phyloP scores from a whole-genome alignment of 495 filamentous ascomycete genomes.

The Ramalina peruviana region DNA sequence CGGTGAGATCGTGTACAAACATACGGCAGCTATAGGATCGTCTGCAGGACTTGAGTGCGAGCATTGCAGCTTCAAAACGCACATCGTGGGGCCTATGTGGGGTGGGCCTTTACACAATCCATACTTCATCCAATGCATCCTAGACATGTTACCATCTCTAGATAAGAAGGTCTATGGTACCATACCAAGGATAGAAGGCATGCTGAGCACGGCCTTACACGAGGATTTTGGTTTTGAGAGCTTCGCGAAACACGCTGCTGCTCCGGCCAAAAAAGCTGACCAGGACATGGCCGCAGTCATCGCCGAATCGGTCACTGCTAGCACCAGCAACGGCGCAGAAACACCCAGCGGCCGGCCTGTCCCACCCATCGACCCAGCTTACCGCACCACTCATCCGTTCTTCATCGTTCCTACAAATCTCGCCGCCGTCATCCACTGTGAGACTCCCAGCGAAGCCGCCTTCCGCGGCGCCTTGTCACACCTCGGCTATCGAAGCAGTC shows the following conservation, averaged over 20 bases:
- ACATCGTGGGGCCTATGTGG: constrained; percentile 88
- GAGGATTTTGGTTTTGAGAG: constrained; percentile 33
- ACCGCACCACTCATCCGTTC: constrained; percentile 62
- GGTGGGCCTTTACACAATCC: constrained; percentile 76
- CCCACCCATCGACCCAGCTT: constrained; percentile 36
- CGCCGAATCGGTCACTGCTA: not conserved
- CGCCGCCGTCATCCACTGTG: constrained; percentile 58
- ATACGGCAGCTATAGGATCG: constrained; percentile 55
- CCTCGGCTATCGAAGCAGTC: constrained; percentile 65
- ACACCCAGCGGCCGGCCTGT: constrained; percentile 8
- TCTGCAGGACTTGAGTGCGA: constrained; percentile 45
- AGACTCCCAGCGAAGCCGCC: constrained; percentile 54
- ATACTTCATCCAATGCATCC: constrained; percentile 61
- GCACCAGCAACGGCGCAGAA: constrained; percentile 13
- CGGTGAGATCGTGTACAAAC: constrained; percentile 59
- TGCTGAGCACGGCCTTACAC: constrained; percentile 77
- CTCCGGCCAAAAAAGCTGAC: constrained; percentile 9
- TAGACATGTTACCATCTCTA: constrained; percentile 49
- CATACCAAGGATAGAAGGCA: constrained; percentile 67
- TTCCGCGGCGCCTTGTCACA: constrained; percentile 67
- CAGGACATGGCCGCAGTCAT: not conserved
- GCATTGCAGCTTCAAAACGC: constrained; percentile 77
- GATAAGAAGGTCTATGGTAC: constrained; percentile 60
- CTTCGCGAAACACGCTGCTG: not conserved
- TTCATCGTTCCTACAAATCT: constrained; percentile 65